phyloP scores from a whole-genome alignment of 2,329 filamentous ascomycete genomes.

The Cladophialophora psammophila region DNA sequence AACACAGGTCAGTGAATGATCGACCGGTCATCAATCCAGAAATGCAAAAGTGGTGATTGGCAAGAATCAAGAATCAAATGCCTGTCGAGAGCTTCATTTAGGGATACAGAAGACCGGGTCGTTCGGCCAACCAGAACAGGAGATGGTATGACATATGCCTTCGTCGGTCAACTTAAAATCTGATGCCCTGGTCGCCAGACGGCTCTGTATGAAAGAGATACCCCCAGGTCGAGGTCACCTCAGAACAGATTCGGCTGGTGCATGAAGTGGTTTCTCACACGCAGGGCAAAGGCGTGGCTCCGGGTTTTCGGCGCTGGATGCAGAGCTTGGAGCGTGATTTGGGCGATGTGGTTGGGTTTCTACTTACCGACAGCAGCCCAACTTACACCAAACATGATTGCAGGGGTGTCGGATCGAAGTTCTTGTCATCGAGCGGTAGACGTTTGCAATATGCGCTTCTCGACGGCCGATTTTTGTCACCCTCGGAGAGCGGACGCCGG shows the following conservation, averaged over 20 bases:
- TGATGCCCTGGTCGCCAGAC: neutral
- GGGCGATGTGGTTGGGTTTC: neutral
- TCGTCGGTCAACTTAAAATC: neutral
- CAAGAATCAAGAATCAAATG: neutral
- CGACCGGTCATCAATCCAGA: neutral
- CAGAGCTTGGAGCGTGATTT: neutral
- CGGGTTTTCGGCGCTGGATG: neutral
- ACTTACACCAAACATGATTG: conserved; percentile 2
- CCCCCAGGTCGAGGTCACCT: neutral
- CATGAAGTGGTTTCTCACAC: neutral
- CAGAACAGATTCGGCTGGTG: neutral
- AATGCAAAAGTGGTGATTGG: neutral
- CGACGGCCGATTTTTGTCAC: neutral
- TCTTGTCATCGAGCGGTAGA: neutral
- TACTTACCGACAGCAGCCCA: conserved; percentile 1
- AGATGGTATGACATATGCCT: neutral
- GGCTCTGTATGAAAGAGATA: neutral
- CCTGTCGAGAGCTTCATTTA: neutral
- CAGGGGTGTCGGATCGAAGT: neutral
- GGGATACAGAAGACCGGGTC: neutral
- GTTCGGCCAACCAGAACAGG: neutral
- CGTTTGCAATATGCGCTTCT: neutral
- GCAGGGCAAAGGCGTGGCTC: neutral
- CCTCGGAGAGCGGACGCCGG: neutral
- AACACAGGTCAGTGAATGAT: conserved; percentile 12